Percentiles rank a stretch among this genome's conserved stretches.
Evolutionary conservation across 2,329 filamentous ascomycete species (phyloP).

Genomic region (Eurotiales sp.): DNA sequence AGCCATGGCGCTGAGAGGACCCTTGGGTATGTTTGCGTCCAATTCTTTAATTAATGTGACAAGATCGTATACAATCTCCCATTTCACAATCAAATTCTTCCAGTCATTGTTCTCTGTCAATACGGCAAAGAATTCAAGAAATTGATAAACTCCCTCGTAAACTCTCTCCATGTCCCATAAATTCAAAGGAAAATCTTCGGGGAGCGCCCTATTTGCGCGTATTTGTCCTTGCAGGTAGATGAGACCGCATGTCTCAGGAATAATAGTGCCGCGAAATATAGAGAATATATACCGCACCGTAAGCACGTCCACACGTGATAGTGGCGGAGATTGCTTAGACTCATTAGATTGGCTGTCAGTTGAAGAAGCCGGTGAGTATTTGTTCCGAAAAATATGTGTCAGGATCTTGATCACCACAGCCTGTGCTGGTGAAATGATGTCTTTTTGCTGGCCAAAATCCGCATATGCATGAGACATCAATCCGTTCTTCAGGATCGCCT

Average conservation of each 20-base stretch:
- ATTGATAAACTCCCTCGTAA: constrained; percentile 90
- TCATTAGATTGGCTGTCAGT: constrained; percentile 52
- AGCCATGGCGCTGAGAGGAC: constrained; percentile 55
- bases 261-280: constrained; percentile 86
- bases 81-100: constrained; percentile 80
- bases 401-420: constrained; percentile 88
- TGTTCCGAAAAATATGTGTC: constrained; percentile 78
- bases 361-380: constrained; percentile 47
- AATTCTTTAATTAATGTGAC: constrained; percentile 82
- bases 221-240: constrained; percentile 93
- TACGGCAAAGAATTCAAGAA: constrained; percentile 88
- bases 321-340: constrained; percentile 54
- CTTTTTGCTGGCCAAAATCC: constrained; percentile 84
- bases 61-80: constrained; percentile 86
- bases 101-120: constrained; percentile 81
- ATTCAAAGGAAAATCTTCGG: constrained; percentile 88
- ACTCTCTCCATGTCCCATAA: constrained; percentile 97
- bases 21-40: constrained; percentile 82
- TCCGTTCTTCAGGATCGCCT: constrained; percentile 84
- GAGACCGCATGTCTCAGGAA: constrained; percentile 89
- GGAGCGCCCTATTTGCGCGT: constrained; percentile 67
- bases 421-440: constrained; percentile 93
- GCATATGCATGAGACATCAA: constrained; percentile 91
- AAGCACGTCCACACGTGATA: constrained; percentile 56
- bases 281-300: constrained; percentile 87